Percentiles rank a stretch among this genome's conserved stretches.
Evolutionary conservation across 192 early-diverging fungal species (phyloP).

Genomic region (Coemansia furcata): DNA sequence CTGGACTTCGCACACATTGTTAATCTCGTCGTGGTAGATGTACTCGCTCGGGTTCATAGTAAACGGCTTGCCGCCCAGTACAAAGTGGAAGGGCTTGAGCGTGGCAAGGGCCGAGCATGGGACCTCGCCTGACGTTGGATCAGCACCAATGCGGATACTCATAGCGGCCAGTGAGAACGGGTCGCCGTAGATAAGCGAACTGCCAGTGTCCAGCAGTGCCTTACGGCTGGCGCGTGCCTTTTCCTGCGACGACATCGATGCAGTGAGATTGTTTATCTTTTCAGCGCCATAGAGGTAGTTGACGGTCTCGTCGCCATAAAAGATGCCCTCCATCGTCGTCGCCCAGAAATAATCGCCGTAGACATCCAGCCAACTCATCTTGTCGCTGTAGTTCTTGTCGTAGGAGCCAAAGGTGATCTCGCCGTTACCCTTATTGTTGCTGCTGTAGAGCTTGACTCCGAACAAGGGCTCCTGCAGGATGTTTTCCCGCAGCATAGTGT

Average conservation of each 20-base stretch:
- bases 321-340: constrained; percentile 49
- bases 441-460: constrained; percentile 37
- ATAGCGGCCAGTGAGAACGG: constrained; percentile 40
- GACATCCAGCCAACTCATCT: constrained; percentile 53
- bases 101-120: constrained; percentile 25
- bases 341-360: constrained; percentile 61
- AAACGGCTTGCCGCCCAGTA: constrained; percentile 46
- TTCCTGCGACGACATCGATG: constrained; percentile 11
- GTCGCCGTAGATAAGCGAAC: constrained; percentile 51
- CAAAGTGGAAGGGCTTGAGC: constrained; percentile 50
- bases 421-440: constrained; percentile 34
- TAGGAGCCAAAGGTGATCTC: constrained; percentile 56
- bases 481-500: constrained; percentile 40
- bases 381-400: constrained; percentile 45
- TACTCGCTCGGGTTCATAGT: constrained; percentile 43
- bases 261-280: constrained; percentile 22
- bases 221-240: constrained; percentile 49
- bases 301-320: constrained; percentile 43
- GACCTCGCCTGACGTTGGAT: constrained; percentile 35
- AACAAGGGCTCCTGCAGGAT: constrained; percentile 41
- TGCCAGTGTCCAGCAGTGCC: constrained; percentile 49
- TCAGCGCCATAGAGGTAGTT: constrained; percentile 52
- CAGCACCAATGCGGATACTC: constrained; percentile 45
- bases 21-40: constrained; percentile 45
- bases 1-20: constrained; percentile 46